Conservation (phyloP, 2,329 filamentous ascomycete species). For the Phaeoacremonium minimum region DNA sequence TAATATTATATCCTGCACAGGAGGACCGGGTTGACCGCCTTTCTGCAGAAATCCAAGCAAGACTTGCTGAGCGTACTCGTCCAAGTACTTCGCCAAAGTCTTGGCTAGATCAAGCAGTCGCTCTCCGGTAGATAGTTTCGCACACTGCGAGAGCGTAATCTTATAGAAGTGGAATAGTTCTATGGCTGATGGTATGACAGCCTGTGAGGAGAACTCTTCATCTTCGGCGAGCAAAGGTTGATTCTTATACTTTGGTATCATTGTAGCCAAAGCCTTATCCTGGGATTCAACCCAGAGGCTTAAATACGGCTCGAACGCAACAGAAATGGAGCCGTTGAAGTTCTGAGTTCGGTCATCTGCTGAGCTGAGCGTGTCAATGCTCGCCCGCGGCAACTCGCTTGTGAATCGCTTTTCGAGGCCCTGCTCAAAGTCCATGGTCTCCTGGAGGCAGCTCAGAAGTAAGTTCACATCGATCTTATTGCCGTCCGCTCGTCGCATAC, state of each 20-base stretch:
- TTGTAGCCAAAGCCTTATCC: conserved; percentile 76
- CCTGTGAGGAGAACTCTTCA: conserved; percentile 87
- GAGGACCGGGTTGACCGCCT: conserved; percentile 47
- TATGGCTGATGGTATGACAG: conserved; percentile 89
- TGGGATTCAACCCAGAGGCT: conserved; percentile 97
- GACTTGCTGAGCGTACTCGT: conserved; percentile 93
- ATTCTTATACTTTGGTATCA: conserved; percentile 84
- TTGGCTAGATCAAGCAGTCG: conserved; percentile 79
- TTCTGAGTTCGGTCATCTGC: conserved; percentile 69
- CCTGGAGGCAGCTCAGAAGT: conserved; percentile 82
- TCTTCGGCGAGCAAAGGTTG: conserved; percentile 77
- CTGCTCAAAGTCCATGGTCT: conserved; percentile 96
- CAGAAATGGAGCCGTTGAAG: conserved; percentile 89
- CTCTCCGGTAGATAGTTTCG: conserved; percentile 89
- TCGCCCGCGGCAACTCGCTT: conserved; percentile 63
- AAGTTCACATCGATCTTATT: conserved; percentile 85
- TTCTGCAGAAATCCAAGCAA: conserved; percentile 66
- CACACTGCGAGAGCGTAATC: conserved; percentile 86
- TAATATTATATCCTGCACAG: conserved; percentile 72
- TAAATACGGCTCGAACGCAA: conserved; percentile 95
- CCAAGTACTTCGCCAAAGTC: conserved; percentile 86
- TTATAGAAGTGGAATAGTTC: conserved; percentile 98
- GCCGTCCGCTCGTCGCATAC: conserved; percentile 73
- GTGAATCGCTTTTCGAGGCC: conserved; percentile 80
- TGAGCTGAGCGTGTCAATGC: conserved; percentile 85